phyloP scores from a whole-genome alignment of 2,329 filamentous ascomycete genomes.

The Cladosporium oxysporum region DNA sequence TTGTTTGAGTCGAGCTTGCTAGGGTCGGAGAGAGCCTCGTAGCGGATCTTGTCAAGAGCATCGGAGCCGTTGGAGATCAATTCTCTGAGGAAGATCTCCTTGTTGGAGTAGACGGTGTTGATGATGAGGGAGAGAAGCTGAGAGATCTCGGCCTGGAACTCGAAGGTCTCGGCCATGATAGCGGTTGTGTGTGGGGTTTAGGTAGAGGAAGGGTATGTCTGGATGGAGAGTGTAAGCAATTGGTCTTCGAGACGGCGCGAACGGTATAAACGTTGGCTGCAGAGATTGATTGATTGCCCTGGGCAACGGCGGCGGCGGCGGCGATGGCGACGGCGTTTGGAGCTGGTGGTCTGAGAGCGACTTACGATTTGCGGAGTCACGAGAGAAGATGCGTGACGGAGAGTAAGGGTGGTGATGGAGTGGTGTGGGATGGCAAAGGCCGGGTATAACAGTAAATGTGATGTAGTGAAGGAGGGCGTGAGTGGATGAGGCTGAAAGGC shows the following conservation, averaged over 20 bases:
- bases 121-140: constrained; percentile 99
- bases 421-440: constrained; percentile 17
- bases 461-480: constrained; percentile 5
- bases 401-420: not conserved
- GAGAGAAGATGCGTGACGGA: constrained; percentile 9
- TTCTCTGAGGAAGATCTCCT: constrained; percentile 99
- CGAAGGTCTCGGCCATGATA: constrained; percentile 95
- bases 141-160: constrained; percentile 99
- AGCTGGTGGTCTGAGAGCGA: not conserved
- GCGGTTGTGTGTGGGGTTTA: constrained; percentile 28
- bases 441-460: constrained; percentile 15
- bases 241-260: not conserved
- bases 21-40: constrained; percentile 95
- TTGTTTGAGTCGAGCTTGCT: constrained; percentile 96
- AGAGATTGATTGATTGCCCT: constrained; percentile 18
- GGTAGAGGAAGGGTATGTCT: constrained; percentile 11
- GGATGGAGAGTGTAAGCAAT: constrained; percentile 11
- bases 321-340: not conserved
- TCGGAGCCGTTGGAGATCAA: constrained; percentile 98
- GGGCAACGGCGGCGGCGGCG: constrained; percentile 12
- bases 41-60: constrained; percentile 99
- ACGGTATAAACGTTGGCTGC: constrained; percentile 1
- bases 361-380: constrained; percentile 19
- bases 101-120: constrained; percentile 99
- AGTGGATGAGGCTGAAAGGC: constrained; percentile 14